phyloP scores from a whole-genome alignment of 2,329 filamentous ascomycete species.

The Zymoseptoria ardabiliae region DNA sequence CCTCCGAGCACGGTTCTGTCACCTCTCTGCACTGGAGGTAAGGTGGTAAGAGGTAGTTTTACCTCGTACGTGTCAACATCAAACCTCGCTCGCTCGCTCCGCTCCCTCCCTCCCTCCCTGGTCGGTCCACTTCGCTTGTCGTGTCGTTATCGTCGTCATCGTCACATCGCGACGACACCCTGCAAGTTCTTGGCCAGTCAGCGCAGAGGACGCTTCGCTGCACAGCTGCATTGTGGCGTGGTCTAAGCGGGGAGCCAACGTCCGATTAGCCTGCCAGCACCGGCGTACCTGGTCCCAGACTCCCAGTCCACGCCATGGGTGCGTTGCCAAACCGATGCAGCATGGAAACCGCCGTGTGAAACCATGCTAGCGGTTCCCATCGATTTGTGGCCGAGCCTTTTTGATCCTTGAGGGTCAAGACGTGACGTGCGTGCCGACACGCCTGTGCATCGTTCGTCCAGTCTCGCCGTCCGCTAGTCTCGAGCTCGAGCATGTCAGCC shows the following conservation, averaged over 20 bases:
- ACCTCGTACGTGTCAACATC: too few species aligned
- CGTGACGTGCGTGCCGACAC: not conserved
- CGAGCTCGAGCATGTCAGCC: not conserved
- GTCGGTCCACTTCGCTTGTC: not conserved
- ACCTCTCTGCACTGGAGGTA: not conserved
- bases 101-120: not conserved
- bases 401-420: not conserved
- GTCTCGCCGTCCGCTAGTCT: not conserved
- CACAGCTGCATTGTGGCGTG: not conserved
- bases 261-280: not conserved
- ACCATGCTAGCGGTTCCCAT: not conserved
- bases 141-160: not conserved
- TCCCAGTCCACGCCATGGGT: not conserved
- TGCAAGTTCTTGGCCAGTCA: not conserved
- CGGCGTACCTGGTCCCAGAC: not conserved
- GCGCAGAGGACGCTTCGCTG: not conserved
- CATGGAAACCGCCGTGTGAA: not conserved
- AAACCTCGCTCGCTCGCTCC: not conserved
- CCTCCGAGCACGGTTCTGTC: not conserved
- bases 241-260: not conserved
- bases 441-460: not conserved
- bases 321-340: not conserved
- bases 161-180: not conserved
- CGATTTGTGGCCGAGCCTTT: not conserved
- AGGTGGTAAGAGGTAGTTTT: too few species aligned